These are phyloP conservation scores for Phalaenopsis hybrid DNA, from an alignment of 116 monocot species.

Conservation along the genomic window DNA sequence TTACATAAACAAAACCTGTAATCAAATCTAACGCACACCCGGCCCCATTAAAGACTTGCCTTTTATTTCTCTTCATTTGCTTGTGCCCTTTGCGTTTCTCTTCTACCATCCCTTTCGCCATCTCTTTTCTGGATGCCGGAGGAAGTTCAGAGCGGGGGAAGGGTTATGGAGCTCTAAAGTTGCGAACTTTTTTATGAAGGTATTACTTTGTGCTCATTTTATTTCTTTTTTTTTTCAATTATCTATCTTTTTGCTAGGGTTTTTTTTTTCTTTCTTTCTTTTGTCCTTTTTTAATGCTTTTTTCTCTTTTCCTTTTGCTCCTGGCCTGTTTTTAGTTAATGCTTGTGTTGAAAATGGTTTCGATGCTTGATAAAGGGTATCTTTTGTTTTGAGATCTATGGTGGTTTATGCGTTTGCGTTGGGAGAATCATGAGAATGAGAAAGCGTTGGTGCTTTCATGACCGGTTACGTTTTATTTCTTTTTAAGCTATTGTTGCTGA, in stretches of 20 bases:
- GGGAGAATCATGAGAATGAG: constrained; percentile 5
- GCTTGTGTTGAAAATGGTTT: not conserved
- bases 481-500: not conserved
- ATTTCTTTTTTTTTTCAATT: not conserved
- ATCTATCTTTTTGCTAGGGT: not conserved
- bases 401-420: not conserved
- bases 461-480: not conserved
- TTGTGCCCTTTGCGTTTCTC: constrained; percentile 4
- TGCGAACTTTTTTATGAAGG: constrained; percentile 16
- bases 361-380: not conserved
- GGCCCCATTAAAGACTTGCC: constrained; percentile 9
- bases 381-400: not conserved
- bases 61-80: constrained; percentile 3
- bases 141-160: constrained; percentile 7
- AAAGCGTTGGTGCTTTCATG: not conserved
- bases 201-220: constrained; percentile 11
- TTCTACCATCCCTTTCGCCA: not conserved
- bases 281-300: not conserved
- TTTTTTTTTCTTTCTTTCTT: not conserved
- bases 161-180: not conserved
- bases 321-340: not conserved
- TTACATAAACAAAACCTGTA: not conserved
- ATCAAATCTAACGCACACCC: constrained; percentile 9
- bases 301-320: constrained; percentile 2
- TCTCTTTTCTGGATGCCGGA: not conserved